Conservation (phyloP, 352 stramenopile species). For the Phytophthora tubulina region DNA sequence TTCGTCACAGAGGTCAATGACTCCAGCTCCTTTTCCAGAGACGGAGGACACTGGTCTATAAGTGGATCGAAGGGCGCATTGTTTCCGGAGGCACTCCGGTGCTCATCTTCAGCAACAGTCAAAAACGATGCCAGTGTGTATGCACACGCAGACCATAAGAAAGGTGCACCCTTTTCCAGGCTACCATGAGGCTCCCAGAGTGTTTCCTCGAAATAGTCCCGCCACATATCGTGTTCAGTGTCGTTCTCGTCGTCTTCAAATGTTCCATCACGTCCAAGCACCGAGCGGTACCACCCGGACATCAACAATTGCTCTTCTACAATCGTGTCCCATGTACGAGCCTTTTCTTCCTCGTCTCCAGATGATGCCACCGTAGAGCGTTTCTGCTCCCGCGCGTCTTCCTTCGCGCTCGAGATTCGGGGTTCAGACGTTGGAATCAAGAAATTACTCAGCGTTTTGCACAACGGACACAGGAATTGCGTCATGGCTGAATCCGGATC, state of each 20-base stretch:
- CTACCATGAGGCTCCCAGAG: slow-evolving; percentile 89
- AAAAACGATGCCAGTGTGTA: slow-evolving; percentile 87
- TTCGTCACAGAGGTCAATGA: slow-evolving; percentile 82
- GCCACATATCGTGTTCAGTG: slow-evolving; percentile 80
- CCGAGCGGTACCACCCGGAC: slow-evolving; percentile 73
- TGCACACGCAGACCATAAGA: slow-evolving; percentile 85
- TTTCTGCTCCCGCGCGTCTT: slow-evolving; percentile 36
- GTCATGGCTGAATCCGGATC: slow-evolving; percentile 90
- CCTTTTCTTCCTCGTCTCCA: slow-evolving; percentile 30
- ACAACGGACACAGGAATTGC: slow-evolving; percentile 93
- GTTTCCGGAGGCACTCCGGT: slow-evolving; percentile 26
- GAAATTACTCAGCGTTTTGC: slow-evolving; percentile 94
- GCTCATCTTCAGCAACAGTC: slow-evolving; percentile 73
- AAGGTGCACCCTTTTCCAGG: slow-evolving; percentile 86
- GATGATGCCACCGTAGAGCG: slow-evolving; percentile 8
- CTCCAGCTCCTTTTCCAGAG: slow-evolving; percentile 85
- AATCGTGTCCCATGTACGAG: slow-evolving; percentile 58
- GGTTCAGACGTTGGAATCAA: slow-evolving; percentile 85
- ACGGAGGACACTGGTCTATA: slow-evolving; percentile 60
- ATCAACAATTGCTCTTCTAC: slow-evolving; percentile 71
- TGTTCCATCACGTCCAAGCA: slow-evolving; percentile 73
- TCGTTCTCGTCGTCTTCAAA: slow-evolving; percentile 60
- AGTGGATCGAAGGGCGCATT: slow-evolving; percentile 61
- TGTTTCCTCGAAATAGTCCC: slow-evolving; percentile 90
- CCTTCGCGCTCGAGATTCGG: slow-evolving; percentile 32